Evolutionary conservation across 768 basidiomycete species (phyloP).

Genomic region (Serendipita vermifera): DNA sequence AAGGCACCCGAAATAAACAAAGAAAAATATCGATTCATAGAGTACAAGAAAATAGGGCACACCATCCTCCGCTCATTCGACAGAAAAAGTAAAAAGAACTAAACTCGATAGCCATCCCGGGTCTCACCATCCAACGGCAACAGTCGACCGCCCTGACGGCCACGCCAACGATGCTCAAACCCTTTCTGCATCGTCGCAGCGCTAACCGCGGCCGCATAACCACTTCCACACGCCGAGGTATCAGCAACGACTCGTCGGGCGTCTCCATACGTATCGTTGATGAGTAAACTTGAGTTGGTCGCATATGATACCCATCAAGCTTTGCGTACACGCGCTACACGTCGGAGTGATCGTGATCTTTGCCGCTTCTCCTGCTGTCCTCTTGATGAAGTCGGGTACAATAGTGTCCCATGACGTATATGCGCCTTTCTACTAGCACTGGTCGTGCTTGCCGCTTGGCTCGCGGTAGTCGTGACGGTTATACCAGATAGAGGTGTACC

Average conservation of each 20-base stretch:
- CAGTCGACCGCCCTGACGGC: too few relatives aligned
- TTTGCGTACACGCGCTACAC: conserved; percentile 54
- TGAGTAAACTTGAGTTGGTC: not conserved
- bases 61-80: too few relatives aligned
- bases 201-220: not conserved
- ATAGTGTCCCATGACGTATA: not conserved
- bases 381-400: not conserved
- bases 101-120: too few relatives aligned
- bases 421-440: not conserved
- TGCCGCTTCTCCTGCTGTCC: conserved; percentile 12
- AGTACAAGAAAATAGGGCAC: too few relatives aligned
- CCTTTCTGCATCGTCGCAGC: too few relatives aligned
- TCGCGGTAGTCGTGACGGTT: not conserved
- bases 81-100: too few relatives aligned
- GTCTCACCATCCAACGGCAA: too few relatives aligned
- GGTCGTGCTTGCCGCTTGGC: not conserved
- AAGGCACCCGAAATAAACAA: too few relatives aligned
- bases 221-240: not conserved
- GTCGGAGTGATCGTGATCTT: conserved; percentile 35
- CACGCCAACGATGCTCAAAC: too few relatives aligned
- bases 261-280: not conserved
- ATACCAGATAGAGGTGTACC: conserved; percentile 36
- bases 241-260: not conserved
- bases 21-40: too few relatives aligned
- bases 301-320: conserved; percentile 33